Evolutionary conservation across 495 filamentous ascomycete genomes (phyloP).

Genomic region (Daldinia vernicosa): DNA sequence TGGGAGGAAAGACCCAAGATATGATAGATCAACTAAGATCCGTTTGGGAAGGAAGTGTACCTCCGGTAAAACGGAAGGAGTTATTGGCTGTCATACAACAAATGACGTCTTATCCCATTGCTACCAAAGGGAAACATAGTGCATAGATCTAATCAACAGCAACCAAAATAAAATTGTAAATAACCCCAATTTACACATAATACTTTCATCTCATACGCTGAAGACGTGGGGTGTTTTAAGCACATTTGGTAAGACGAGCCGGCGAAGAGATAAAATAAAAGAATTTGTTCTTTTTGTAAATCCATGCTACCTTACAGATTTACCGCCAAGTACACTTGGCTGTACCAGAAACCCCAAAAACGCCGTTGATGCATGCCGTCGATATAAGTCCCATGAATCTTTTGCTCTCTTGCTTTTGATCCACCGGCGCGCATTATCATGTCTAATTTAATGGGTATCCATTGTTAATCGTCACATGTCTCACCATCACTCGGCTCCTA

Average conservation of each 20-base stretch:
- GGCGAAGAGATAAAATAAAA: not conserved
- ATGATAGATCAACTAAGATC: not conserved
- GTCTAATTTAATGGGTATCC: constrained; percentile 41
- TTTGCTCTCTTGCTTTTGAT: constrained; percentile 11
- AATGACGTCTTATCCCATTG: not conserved
- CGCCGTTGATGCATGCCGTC: constrained; percentile 47
- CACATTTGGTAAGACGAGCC: not conserved
- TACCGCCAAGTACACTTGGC: constrained; percentile 34
- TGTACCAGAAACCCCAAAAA: constrained; percentile 42
- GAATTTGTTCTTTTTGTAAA: constrained; percentile 35
- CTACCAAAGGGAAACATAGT: no score
- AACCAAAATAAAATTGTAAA: no score
- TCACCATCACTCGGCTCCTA: constrained; percentile 8
- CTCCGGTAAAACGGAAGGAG: not conserved
- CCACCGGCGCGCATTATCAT: constrained; percentile 23
- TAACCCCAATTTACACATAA: no score
- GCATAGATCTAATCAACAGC: no score
- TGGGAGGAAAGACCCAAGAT: not conserved
- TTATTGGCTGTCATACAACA: not conserved
- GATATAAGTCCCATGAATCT: constrained; percentile 22
- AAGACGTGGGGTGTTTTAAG: not conserved
- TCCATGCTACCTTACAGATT: constrained; percentile 45
- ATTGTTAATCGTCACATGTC: constrained; percentile 13
- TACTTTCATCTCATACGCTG: no score
- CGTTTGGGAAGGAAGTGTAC: not conserved